Evolutionary conservation across 176 grass and related monocot species (phyloP), one percentile per base, ranked within the genome.

Genomic region (Triticum dicoccoides): DNA sequence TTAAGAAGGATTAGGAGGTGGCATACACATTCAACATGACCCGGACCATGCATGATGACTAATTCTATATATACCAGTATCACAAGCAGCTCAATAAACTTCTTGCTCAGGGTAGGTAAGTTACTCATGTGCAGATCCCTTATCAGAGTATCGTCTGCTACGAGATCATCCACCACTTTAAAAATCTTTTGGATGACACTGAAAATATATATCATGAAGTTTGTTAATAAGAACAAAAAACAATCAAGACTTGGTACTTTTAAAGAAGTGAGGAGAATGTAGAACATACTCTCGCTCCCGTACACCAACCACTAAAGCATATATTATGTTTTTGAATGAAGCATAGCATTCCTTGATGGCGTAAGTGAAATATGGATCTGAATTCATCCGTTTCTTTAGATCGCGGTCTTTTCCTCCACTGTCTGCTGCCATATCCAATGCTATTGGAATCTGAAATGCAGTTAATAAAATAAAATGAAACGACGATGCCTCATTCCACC

Each of bases 321-420:
- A 89, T 74, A 98, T 94, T 54, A 98, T 88, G 65, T 87, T 98
- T 86, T 87, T 95, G 68, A 98, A 95, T 65, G 90, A 98, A 85
- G 91, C 93, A 42, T 95, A 98, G 82, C 96, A 98, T 88, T 98
- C 96, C 83, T 78, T 88, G 88, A 98, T 91, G 91, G 96, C 93
- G 78, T 62, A 95, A 84, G 41, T 82, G 89, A 94, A 95, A 91
- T 98, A 98, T 39, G 27, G 34, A 65, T 98, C 96, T 8, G 86
- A 83, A 32, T 86, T 59, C 58, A 98, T 80, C 89, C 96, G 88
- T 79, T 95, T 98, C 87, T 73, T 91, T 23, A 98, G 89, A 88
- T 98, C 96, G 61, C 86, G 86, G 66, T 98, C 93, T 87, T 93
- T 95, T 85, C 93, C 93, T 72, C 84, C 78, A 81, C 96, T 95